Conservation (phyloP, 1,139 yeast genomes). For the Blastobotrys ciferrii region DNA sequence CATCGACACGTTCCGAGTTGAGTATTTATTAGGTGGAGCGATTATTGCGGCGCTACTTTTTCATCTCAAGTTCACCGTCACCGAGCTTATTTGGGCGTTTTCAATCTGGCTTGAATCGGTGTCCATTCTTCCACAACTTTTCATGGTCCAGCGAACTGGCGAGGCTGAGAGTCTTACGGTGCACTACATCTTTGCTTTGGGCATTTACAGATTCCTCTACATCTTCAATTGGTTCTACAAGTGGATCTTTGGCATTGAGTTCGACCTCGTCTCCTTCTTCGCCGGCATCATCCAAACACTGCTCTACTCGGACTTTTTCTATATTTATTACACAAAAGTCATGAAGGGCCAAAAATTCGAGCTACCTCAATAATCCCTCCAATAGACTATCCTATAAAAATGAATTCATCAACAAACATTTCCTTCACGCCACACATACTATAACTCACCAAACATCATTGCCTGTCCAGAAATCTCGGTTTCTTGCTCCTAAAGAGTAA, state of each 20-base stretch:
- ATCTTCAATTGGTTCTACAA: slow-evolving; percentile 95
- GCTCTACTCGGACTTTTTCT: slow-evolving; percentile 91
- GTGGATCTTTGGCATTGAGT: slow-evolving; percentile 61
- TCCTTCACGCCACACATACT: too few species aligned
- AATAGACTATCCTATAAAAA: background rate
- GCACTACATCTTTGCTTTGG: slow-evolving; percentile 92
- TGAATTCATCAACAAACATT: too few species aligned
- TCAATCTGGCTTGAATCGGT: slow-evolving; percentile 66
- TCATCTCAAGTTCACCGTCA: slow-evolving; percentile 58
- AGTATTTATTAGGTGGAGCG: slow-evolving; percentile 67
- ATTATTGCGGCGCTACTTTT: slow-evolving; percentile 59
- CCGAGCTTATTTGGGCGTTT: slow-evolving; percentile 49
- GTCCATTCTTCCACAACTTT: slow-evolving; percentile 89
- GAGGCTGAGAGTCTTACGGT: slow-evolving; percentile 84
- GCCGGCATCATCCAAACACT: slow-evolving; percentile 87
- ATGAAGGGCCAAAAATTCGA: slow-evolving; percentile 79
- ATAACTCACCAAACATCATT: too few species aligned
- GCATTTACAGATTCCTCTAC: slow-evolving; percentile 82
- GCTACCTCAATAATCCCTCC: slow-evolving; percentile 58
- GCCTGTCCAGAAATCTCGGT: too few species aligned
- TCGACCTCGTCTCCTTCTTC: slow-evolving; percentile 67
- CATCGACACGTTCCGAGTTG: slow-evolving; percentile 76
- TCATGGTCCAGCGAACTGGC: slow-evolving; percentile 85
- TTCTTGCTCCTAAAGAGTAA: too few species aligned
- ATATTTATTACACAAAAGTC: slow-evolving; percentile 80